A percentile compares a stretch with the other conserved stretches of the same genome.
Evolutionary conservation across 805 yeast genomes (phyloP).

Genomic region (Candida stauntonica): DNA sequence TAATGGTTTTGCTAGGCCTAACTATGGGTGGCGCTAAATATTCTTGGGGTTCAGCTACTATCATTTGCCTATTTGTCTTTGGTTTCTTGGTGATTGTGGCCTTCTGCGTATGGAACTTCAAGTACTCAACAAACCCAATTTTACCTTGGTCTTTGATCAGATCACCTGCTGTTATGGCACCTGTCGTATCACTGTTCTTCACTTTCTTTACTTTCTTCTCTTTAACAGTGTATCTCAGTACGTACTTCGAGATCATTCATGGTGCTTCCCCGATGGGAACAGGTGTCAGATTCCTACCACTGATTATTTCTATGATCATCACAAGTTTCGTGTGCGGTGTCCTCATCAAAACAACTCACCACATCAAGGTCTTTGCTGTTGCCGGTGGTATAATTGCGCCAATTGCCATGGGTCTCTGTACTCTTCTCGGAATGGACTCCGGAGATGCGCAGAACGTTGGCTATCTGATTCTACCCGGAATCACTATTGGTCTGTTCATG

Average conservation of each 20-base stretch:
- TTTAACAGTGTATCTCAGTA: conserved; percentile 8
- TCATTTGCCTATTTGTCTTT: conserved; percentile 35
- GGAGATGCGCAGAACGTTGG: conserved; percentile 31
- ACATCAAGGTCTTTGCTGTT: conserved; percentile 31
- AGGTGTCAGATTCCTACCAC: conserved; percentile 41
- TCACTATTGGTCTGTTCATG: conserved; percentile 32
- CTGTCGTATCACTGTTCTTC: conserved; percentile 1
- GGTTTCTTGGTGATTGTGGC: background rate
- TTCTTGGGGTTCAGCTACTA: conserved; percentile 52
- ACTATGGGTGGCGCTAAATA: conserved; percentile 49
- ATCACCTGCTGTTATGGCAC: background rate
- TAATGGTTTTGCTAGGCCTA: conserved; percentile 43
- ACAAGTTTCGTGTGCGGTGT: conserved; percentile 24
- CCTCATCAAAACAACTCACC: conserved; percentile 29
- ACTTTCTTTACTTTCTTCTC: conserved; percentile 14
- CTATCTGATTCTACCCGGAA: conserved; percentile 33
- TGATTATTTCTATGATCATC: conserved; percentile 35
- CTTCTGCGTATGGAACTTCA: conserved; percentile 5
- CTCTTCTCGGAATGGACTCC: conserved; percentile 29
- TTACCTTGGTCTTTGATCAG: conserved; percentile 22
- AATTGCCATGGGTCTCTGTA: conserved; percentile 34
- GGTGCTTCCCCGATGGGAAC: conserved; percentile 38
- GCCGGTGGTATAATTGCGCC: conserved; percentile 27
- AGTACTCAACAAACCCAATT: conserved; percentile 2
- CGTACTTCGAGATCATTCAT: conserved; percentile 26